Conservation (phyloP, 2,329 filamentous ascomycete species). For the Ophiostoma angusticollis region DNA sequence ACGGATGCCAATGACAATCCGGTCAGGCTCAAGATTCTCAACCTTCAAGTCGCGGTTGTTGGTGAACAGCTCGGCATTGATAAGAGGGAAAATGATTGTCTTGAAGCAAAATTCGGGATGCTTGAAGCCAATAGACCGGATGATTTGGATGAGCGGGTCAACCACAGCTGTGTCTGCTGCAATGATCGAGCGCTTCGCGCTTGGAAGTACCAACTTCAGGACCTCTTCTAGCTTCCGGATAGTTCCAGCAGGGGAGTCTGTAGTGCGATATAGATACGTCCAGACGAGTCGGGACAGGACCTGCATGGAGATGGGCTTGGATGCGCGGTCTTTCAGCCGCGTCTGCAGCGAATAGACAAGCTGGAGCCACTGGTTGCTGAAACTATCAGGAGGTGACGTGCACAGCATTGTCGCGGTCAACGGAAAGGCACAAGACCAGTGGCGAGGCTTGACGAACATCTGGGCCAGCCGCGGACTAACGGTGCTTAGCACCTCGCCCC, state of each 20-base stretch:
- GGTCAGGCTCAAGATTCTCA: constrained; percentile 88
- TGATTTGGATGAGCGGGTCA: constrained; percentile 84
- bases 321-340: constrained; percentile 70
- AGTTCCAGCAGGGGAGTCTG: constrained; percentile 55
- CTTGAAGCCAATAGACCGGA: constrained; percentile 87
- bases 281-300: constrained; percentile 83
- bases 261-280: constrained; percentile 83
- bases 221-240: constrained; percentile 81
- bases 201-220: constrained; percentile 68
- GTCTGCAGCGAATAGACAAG: constrained; percentile 65
- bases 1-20: constrained; percentile 92
- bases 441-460: constrained; percentile 80
- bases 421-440: constrained; percentile 84
- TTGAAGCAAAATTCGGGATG: constrained; percentile 89
- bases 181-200: constrained; percentile 65
- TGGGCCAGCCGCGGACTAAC: constrained; percentile 68
- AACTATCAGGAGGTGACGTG: constrained; percentile 72
- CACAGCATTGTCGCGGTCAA: constrained; percentile 79
- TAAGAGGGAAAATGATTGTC: constrained; percentile 83
- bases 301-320: constrained; percentile 69
- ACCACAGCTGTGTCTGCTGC: constrained; percentile 74
- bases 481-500: constrained; percentile 71
- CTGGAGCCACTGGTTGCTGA: constrained; percentile 76
- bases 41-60: constrained; percentile 67
- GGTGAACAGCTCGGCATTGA: constrained; percentile 82